These are phyloP conservation scores for Aspergillus eucalypticola DNA, from an alignment of 2,329 filamentous ascomycete genomes.

Conservation along the genomic window DNA sequence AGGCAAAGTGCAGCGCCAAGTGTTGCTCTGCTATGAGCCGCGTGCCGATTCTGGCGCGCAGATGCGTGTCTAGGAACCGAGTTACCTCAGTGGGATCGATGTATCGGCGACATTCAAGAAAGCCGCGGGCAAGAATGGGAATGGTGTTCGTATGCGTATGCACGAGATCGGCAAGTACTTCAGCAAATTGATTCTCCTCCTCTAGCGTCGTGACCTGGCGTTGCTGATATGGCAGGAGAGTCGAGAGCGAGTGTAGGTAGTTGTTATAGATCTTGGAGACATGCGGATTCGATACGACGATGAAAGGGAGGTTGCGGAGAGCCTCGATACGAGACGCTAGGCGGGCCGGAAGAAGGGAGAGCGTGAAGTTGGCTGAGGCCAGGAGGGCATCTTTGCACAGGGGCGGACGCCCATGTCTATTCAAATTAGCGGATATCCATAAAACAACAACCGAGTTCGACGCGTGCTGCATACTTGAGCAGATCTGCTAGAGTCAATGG, in stretches of 20 bases:
- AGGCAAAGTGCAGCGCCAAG: constrained; percentile 79
- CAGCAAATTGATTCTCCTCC: constrained; percentile 87
- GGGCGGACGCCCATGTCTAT: constrained; percentile 75
- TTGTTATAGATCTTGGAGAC: constrained; percentile 94
- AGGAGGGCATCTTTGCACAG: constrained; percentile 78
- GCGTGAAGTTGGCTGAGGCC: constrained; percentile 91
- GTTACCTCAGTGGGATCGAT: constrained; percentile 83
- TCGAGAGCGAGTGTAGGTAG: constrained; percentile 90
- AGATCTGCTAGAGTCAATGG: constrained; percentile 83
- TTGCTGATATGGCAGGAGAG: constrained; percentile 80
- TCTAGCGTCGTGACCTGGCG: constrained; percentile 72
- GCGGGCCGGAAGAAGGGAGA: constrained; percentile 85
- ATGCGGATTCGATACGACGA: constrained; percentile 96
- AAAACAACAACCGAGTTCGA: too few relatives aligned
- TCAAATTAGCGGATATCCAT: background rate
- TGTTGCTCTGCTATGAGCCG: constrained; percentile 94
- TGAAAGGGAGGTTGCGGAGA: constrained; percentile 89
- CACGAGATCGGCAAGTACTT: constrained; percentile 92
- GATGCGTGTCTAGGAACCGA: constrained; percentile 85
- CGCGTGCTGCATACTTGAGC: constrained; percentile 60
- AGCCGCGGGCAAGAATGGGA: constrained; percentile 84
- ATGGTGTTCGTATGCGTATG: constrained; percentile 94
- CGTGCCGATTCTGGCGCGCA: constrained; percentile 91
- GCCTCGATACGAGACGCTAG: constrained; percentile 93
- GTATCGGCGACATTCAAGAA: constrained; percentile 90